Base-by-base conservation (phyloP, 805 yeast species). In the Sugiyamaella marilandica region DNA sequence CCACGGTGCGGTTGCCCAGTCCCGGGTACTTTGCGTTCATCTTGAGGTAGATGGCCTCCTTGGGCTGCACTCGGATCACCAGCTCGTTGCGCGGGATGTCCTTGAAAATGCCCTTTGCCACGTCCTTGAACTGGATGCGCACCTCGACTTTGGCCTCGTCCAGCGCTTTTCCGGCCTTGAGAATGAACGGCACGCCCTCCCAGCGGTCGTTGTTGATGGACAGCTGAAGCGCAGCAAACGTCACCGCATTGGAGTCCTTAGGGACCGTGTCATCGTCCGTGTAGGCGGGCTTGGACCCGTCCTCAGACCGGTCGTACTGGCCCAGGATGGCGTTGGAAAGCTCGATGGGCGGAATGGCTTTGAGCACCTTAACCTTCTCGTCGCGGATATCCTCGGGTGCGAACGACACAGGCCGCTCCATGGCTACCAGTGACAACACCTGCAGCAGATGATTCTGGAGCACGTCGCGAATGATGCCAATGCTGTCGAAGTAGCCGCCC, bases 91-190 rank as follows among this genome's bases (percentile, higher is more conserved):
- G 82, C 60, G 88, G 86, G 59, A 92, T 83, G 54, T 83, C 81
- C 58, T 78, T 77, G 74, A 88, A 90, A 64, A 89, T 83, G 37
- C 96, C 96, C 58, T 80, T 77, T 16, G 91, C 85, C 47, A 86
- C 95, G 43, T 85, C 85, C 73, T 84, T 88, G 74, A 86, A 92
- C 76, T 94, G 98, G 56, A 94, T 75, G 70, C 98, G 81, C 58
- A 94, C 85, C 75, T 94, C 99, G 47, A 94, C 99, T 77, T 90
- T 90, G 55, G 92, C 86, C 65, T 85, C 91, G 69, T 92, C 89
- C 55, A 94, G 75, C n/a, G 98, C 97, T 74, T 94, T 94, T 65
- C 99, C 99, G 13, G 98, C 99, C 74, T 96, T 82, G 76, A 94
- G 76, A 50, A 94, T 84, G 66, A 94, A 82, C 51, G 99, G 99